Percentiles rank a stretch among this genome's conserved stretches.
phyloP scores from a whole-genome alignment of 352 stramenopile species.

The Pythium vanterpoolii region DNA sequence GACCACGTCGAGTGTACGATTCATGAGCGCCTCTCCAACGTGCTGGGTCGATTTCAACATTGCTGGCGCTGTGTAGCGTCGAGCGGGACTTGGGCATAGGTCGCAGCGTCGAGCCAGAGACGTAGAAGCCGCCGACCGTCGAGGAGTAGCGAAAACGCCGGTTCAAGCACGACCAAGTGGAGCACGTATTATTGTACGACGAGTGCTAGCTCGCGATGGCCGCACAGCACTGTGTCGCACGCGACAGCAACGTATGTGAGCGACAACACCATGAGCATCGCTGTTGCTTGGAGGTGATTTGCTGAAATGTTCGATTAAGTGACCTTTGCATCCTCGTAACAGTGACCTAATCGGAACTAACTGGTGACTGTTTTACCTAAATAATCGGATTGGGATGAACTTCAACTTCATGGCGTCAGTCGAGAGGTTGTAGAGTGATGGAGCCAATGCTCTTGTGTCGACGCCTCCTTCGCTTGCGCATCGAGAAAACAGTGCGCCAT shows the following conservation, averaged over 20 bases:
- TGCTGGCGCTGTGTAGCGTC: not conserved
- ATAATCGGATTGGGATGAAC: no score
- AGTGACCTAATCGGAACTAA: no score
- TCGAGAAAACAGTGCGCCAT: no score
- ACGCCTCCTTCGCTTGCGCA: no score
- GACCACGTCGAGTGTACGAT: not conserved
- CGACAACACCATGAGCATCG: not conserved
- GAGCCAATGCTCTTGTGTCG: no score
- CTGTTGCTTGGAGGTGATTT: not conserved
- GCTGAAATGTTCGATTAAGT: not conserved
- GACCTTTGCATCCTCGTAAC: no score
- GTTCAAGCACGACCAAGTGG: not conserved
- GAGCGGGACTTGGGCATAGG: not conserved
- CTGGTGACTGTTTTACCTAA: no score
- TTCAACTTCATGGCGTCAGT: no score
- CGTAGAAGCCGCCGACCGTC: not conserved
- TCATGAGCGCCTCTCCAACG: not conserved
- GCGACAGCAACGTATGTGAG: not conserved
- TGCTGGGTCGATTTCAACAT: not conserved
- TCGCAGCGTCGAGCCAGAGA: slow-evolving; percentile 6
- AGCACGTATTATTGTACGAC: slow-evolving; percentile 2
- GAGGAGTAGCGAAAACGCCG: not conserved
- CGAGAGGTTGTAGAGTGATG: no score
- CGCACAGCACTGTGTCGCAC: not conserved
- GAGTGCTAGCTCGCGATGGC: not conserved